Conservation (phyloP, 2,329 filamentous ascomycete species). For the Arachnopeziza araneosa region DNA sequence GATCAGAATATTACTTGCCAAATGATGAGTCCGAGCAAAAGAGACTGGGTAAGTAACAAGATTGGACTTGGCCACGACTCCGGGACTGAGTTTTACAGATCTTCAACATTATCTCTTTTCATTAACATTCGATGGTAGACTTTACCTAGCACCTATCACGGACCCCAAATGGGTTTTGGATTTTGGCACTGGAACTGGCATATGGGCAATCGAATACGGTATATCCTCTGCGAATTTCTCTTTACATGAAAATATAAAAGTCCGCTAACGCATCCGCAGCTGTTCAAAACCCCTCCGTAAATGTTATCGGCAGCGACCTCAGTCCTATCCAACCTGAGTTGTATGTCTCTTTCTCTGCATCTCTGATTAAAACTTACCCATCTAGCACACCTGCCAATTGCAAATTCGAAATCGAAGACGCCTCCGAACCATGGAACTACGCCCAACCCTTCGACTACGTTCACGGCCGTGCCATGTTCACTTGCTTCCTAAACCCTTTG, state of each 20-base stretch:
- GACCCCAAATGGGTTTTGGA: slow-evolving; percentile 33
- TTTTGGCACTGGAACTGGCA: slow-evolving; percentile 37
- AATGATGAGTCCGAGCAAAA: slow-evolving; percentile 17
- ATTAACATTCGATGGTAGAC: slow-evolving; percentile 15
- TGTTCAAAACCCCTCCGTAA: slow-evolving; percentile 18
- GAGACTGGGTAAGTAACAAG: slow-evolving; percentile 9
- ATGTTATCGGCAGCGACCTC: slow-evolving; percentile 27
- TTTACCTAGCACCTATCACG: slow-evolving; percentile 24
- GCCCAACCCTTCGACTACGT: slow-evolving; percentile 9
- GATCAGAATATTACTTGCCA: slow-evolving; percentile 16
- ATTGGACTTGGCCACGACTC: background rate
- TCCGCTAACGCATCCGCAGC: slow-evolving; percentile 16
- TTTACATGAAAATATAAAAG: background rate
- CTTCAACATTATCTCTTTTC: slow-evolving; percentile 19
- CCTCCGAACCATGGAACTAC: slow-evolving; percentile 8
- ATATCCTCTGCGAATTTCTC: background rate
- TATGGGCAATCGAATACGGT: slow-evolving; percentile 34
- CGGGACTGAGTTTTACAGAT: slow-evolving; percentile 7
- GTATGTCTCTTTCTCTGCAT: background rate
- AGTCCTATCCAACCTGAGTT: slow-evolving; percentile 28
- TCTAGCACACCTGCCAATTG: slow-evolving; percentile 39
- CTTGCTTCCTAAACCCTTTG: slow-evolving; percentile 11
- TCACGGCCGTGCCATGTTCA: slow-evolving; percentile 27
- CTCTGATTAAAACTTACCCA: slow-evolving; percentile 27
- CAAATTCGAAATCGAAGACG: slow-evolving; percentile 6